These are phyloP conservation scores for Backusella sp. DNA, from an alignment of 192 early-diverging fungal genomes.

Conservation along the genomic window DNA sequence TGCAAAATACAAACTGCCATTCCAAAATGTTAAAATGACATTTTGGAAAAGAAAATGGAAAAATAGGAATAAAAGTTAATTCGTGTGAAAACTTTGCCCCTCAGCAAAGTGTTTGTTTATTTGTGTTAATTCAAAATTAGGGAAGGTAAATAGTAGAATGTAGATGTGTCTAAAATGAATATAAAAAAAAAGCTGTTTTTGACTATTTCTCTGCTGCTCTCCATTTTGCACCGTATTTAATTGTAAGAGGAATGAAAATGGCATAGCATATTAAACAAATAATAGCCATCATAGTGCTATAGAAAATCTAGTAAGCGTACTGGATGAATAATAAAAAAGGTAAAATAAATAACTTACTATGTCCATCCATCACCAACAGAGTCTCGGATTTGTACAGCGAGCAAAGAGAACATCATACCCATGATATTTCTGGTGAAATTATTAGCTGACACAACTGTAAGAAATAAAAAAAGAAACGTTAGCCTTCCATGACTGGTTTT, in stretches of 20 bases:
- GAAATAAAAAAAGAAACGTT: background rate
- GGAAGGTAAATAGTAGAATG: background rate
- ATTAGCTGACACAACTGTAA: constrained; percentile 11
- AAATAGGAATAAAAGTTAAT: background rate
- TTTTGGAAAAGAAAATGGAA: background rate
- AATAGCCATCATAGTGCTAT: constrained; percentile 18
- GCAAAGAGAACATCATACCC: constrained; percentile 21
- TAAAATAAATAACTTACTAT: constrained; percentile 20
- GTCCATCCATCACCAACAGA: constrained; percentile 22
- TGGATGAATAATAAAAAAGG: background rate
- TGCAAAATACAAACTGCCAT: background rate
- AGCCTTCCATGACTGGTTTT: background rate
- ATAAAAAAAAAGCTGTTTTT: background rate
- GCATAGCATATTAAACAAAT: background rate
- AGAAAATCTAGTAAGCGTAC: background rate
- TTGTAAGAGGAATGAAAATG: constrained; percentile 2
- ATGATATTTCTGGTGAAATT: constrained; percentile 22
- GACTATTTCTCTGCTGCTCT: background rate
- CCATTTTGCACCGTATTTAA: constrained; percentile 13
- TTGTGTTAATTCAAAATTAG: background rate
- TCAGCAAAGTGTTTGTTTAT: background rate
- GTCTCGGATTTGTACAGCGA: constrained; percentile 7
- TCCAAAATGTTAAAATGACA: background rate
- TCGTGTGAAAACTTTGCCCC: background rate
- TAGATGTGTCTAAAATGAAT: background rate